Evolutionary conservation across 2,329 filamentous ascomycete species (phyloP).

Genomic region (Fonsecaea pedrosoi): DNA sequence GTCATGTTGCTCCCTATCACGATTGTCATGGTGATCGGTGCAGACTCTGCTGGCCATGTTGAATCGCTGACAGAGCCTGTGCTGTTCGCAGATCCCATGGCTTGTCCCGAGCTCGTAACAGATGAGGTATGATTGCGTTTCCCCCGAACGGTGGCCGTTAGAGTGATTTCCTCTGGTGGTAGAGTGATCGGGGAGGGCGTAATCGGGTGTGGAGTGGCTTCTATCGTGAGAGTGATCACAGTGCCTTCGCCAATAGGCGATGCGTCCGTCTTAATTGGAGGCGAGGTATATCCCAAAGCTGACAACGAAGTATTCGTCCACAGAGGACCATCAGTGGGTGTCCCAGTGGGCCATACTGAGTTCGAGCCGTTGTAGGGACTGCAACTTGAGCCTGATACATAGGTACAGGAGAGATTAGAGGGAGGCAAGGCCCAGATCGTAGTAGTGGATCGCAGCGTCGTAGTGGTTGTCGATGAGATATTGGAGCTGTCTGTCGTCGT

Average conservation of each 20-base stretch:
- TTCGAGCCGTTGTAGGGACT: conserved; percentile 8
- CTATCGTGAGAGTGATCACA: conserved; percentile 24
- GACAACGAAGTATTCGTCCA: conserved; percentile 21
- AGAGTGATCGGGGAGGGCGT: conserved; percentile 20
- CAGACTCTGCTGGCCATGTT: neutral
- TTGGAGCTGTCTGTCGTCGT: conserved; percentile 5
- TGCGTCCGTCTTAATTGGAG: neutral
- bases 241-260: neutral
- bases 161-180: conserved; percentile 22
- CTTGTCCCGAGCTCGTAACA: neutral
- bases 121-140: conserved; percentile 1
- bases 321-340: conserved; percentile 2
- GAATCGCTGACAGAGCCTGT: neutral
- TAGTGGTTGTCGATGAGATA: neutral
- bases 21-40: conserved; percentile 26
- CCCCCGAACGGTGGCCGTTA: conserved; percentile 20
- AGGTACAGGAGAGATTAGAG: conserved; percentile 9
- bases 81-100: neutral
- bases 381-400: conserved; percentile 17
- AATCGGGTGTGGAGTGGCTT: conserved; percentile 9
- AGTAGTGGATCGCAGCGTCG: conserved; percentile 6
- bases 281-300: conserved; percentile 3
- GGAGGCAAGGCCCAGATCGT: conserved; percentile 6
- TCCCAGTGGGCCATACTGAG: conserved; percentile 1
- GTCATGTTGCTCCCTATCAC: conserved; percentile 22